These are phyloP conservation scores for Fusarium sp. DNA, from an alignment of 2,329 filamentous ascomycete species.

Conservation along the genomic window DNA sequence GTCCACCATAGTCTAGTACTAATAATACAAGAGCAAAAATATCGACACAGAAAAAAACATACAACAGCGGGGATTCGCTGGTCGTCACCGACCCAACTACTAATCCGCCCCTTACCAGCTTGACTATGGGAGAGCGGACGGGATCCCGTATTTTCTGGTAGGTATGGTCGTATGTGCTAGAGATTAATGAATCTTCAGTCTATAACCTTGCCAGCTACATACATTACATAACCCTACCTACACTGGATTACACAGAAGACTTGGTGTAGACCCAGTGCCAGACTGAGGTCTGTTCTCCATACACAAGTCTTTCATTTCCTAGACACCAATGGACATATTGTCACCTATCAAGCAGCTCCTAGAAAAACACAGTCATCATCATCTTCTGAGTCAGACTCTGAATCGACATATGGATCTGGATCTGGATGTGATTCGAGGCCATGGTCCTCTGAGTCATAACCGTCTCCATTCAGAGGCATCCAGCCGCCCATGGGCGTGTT, in stretches of 20 bases:
- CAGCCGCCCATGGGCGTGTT: neutral
- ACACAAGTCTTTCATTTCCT: neutral
- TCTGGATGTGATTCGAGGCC: neutral
- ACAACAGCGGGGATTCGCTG: neutral
- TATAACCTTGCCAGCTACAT: neutral
- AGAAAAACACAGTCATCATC: neutral
- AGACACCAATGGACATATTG: neutral
- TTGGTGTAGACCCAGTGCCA: neutral
- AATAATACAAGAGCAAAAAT: neutral
- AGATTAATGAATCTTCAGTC: neutral
- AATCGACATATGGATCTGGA: neutral
- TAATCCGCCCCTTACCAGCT: neutral
- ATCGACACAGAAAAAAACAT: neutral
- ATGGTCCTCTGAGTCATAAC: neutral
- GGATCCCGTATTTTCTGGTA: neutral
- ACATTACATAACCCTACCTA: neutral
- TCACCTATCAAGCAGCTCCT: neutral
- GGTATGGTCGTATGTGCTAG: neutral
- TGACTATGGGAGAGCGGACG: neutral
- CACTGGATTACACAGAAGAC: neutral
- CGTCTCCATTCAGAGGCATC: neutral
- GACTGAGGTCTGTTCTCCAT: neutral
- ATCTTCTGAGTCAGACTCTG: neutral
- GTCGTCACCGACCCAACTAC: neutral
- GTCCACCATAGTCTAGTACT: neutral